Conservation (phyloP, 73 alveolate species). For the Uronychia binucleata region DNA sequence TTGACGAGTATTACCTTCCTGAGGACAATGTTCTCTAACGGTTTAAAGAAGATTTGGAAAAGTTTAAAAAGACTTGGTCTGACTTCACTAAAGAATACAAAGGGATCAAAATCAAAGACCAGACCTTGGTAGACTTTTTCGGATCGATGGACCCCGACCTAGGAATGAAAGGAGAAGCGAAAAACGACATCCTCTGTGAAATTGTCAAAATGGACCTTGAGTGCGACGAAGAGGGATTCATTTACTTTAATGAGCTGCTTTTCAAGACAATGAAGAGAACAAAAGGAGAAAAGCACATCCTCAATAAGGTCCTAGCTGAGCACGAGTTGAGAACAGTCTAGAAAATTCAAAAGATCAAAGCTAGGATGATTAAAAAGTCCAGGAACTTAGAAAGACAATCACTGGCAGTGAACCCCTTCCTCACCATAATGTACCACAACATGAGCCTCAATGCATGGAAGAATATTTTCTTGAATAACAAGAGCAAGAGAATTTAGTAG, state of each 20-base stretch:
- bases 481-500: too few relatives aligned
- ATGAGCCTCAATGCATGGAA: conserved; percentile 11
- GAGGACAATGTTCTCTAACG: conserved; percentile 54
- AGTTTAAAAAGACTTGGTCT: conserved; percentile 55
- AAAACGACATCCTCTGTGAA: conserved; percentile 35
- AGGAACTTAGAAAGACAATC: conserved; percentile 23
- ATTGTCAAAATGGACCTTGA: conserved; percentile 54
- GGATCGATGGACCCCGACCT: conserved; percentile 49
- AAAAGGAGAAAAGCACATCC: conserved; percentile 49
- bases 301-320: conserved; percentile 41
- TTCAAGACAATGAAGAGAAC: conserved; percentile 54
- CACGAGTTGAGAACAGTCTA: conserved; percentile 34
- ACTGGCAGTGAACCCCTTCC: conserved; percentile 57
- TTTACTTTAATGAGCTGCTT: conserved; percentile 62
- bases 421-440: conserved; percentile 8
- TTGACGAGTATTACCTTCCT: conserved; percentile 64
- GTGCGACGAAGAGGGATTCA: conserved; percentile 56
- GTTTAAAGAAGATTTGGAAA: conserved; percentile 63
- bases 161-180: conserved; percentile 49
- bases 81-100: conserved; percentile 34
- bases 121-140: conserved; percentile 52
- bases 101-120: conserved; percentile 60
- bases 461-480: too few relatives aligned
- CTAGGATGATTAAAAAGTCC: conserved; percentile 24
- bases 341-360: conserved; percentile 27